These are phyloP conservation scores for Arthrobotrys musiformis DNA, from an alignment of 2,329 filamentous ascomycete genomes.

Conservation along the genomic window DNA sequence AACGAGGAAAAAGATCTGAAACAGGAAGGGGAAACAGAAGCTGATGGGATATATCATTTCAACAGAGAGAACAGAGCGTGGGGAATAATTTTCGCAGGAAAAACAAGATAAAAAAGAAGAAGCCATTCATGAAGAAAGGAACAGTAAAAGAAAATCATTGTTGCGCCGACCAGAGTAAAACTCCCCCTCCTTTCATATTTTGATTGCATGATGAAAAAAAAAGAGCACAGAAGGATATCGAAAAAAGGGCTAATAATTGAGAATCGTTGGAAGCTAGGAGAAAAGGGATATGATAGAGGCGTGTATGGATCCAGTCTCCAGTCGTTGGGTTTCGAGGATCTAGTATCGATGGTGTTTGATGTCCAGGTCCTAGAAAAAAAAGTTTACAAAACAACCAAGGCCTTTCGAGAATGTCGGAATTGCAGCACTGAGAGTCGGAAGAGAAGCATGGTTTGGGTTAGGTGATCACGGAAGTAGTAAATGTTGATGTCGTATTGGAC, in stretches of 20 bases:
- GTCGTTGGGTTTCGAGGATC: background rate
- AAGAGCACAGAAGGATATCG: background rate
- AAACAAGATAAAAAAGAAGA: background rate
- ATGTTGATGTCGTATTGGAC: background rate
- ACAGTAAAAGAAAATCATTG: constrained; percentile 16
- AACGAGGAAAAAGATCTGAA: too few species aligned
- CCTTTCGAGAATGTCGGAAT: background rate
- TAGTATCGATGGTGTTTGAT: background rate
- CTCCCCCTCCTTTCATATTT: constrained; percentile 44
- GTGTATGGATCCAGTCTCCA: background rate
- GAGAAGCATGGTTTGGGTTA: background rate
- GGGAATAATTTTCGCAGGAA: constrained; percentile 55
- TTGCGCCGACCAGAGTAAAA: constrained; percentile 48
- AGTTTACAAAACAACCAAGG: background rate
- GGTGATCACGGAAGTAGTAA: too few species aligned
- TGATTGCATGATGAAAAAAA: constrained; percentile 28
- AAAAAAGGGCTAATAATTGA: background rate
- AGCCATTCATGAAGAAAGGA: constrained; percentile 8
- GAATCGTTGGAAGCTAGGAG: background rate
- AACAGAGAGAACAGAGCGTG: background rate
- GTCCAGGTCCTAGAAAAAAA: background rate
- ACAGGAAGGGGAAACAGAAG: background rate
- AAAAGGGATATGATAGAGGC: background rate
- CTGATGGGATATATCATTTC: constrained; percentile 32
- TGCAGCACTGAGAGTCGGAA: background rate